Evolutionary conservation across 164 flowering plant species (phyloP), one percentile per base, ranked within the genome.

Genomic region (Saururus chinensis): DNA sequence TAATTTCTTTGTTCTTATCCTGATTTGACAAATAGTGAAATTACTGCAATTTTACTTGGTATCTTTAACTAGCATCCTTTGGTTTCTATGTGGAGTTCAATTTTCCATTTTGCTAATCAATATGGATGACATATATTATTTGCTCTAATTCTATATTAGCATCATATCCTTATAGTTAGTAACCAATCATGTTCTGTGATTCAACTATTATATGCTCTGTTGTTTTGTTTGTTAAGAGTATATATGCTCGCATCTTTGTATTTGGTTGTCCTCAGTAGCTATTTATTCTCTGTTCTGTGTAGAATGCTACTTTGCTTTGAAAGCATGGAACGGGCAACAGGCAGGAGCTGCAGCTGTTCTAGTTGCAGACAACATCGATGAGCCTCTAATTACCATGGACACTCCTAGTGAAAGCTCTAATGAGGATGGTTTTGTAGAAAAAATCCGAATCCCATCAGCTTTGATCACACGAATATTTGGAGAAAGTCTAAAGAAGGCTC

Each of bases 271-370:
- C 22, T 9, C 11, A 35, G 17, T 13, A 40, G 22, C 22, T 9
- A 52, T 58, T 8, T 9, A 23, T 64, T 53, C 57, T 17, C 57
- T 53, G 59, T 40, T 52, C 48, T 17, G 41, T 54, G 13, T 60
- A 91, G 98, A 73, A 1, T 92, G 98, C 76, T 92, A 77, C 79
- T 92, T 92, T 68, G 91, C 97, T 1, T 68, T 80, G 82, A 92
- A 92, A 74, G 97, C 71, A 26, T 92, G 92, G 92, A 77, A 92
- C 69, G 98, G 65, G 17, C 98, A 92, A 68, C 75, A 80, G 60
- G 96, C 90, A 1, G 96, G 98, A 61, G 98, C 84, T n/a, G 84
- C 93, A 53, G 96, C 96, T n/a, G 88, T 92, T 20, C 64, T 92
- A 59, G 96, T 92, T 23, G 88, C 89, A 7, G 98, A 92, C 68